Percentiles rank a stretch among this genome's conserved stretches.
These are phyloP conservation scores for Polymyxa betae DNA, from an alignment of 208 protist species.

Conservation along the genomic window DNA sequence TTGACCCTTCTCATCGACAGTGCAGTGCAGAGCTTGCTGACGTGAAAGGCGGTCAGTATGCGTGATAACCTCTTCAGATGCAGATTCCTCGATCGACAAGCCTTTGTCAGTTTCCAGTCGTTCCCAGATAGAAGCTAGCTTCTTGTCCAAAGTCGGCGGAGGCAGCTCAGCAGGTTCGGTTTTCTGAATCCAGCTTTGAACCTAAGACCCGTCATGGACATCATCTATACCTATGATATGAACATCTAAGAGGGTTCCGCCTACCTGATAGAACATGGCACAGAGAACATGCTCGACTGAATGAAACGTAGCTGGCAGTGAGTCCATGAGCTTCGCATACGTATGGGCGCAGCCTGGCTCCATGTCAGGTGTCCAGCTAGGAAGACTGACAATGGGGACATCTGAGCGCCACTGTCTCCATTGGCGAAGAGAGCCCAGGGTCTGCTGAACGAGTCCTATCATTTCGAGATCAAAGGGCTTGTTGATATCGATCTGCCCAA, in stretches of 20 bases:
- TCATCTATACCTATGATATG: background rate
- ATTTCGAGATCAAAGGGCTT: background rate
- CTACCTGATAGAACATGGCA: slow-evolving; percentile 41
- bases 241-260: background rate
- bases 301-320: background rate
- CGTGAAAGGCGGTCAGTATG: no score
- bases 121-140: no score
- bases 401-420: background rate
- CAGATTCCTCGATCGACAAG: no score
- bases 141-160: no score
- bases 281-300: background rate
- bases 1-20: no score
- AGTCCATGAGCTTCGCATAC: background rate
- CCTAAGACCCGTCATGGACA: background rate
- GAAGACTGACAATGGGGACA: background rate
- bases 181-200: no score
- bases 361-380: background rate
- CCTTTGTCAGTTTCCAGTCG: no score
- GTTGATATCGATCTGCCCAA: background rate
- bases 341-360: background rate
- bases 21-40: no score
- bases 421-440: background rate
- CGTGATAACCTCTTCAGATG: no score
- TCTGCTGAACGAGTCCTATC: background rate
- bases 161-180: no score